Evolutionary conservation across 352 stramenopile species (phyloP).

Genomic region (Globisporangium nunn): DNA sequence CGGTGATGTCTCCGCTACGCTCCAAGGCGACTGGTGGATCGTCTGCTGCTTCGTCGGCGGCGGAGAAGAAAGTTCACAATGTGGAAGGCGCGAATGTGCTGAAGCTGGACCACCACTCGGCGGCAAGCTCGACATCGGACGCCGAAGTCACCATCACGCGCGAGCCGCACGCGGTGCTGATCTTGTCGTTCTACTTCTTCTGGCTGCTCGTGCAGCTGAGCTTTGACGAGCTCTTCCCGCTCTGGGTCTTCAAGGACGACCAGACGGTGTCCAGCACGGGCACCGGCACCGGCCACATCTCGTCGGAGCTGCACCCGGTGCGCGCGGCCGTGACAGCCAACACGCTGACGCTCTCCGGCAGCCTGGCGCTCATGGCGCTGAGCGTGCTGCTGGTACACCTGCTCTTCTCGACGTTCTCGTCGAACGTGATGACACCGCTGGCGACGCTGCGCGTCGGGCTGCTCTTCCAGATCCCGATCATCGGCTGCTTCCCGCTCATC

Average conservation of each 20-base stretch:
- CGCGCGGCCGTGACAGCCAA: conserved; percentile 41
- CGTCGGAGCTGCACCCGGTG: conserved; percentile 17
- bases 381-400: conserved; percentile 48
- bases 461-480: conserved; percentile 66
- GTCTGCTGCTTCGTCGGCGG: conserved; percentile 1
- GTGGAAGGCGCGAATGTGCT: conserved; percentile 15
- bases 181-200: conserved; percentile 63
- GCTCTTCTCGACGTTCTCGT: conserved; percentile 41
- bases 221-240: conserved; percentile 73
- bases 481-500: conserved; percentile 65
- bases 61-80: conserved; percentile 16
- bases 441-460: conserved; percentile 67
- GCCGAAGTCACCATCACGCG: conserved; percentile 54
- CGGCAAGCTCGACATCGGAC: conserved; percentile 3
- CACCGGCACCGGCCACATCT: conserved; percentile 2
- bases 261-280: not conserved
- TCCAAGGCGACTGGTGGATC: conserved; percentile 3
- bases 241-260: conserved; percentile 78
- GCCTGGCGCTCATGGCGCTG: conserved; percentile 41
- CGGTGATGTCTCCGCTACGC: not conserved
- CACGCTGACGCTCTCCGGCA: conserved; percentile 49
- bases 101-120: conserved; percentile 8
- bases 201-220: conserved; percentile 66
- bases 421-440: conserved; percentile 67
- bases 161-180: conserved; percentile 58